These are phyloP conservation scores for Malania oleifera DNA, from an alignment of 164 flowering plant genomes.

Conservation along the genomic window DNA sequence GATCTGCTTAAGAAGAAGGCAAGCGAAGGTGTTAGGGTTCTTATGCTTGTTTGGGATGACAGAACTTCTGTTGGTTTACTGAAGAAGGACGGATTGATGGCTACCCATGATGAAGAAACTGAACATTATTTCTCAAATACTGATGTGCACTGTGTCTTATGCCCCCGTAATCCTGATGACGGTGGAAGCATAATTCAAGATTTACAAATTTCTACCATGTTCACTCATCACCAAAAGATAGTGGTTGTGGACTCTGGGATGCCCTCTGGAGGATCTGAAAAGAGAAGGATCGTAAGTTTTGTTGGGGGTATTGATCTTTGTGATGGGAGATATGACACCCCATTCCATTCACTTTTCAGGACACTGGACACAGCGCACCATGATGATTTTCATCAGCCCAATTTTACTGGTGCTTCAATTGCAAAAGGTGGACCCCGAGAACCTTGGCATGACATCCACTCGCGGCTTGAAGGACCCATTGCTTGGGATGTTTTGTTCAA, in stretches of 20 bases:
- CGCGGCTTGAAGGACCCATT: slow-evolving; percentile 59
- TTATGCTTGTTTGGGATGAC: slow-evolving; percentile 73
- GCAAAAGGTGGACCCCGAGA: slow-evolving; percentile 61
- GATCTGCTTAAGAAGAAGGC: slow-evolving; percentile 63
- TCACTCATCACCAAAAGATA: slow-evolving; percentile 66
- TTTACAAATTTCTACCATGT: slow-evolving; percentile 51
- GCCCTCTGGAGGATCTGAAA: slow-evolving; percentile 39
- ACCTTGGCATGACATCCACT: slow-evolving; percentile 75
- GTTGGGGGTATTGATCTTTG: slow-evolving; percentile 61
- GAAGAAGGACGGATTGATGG: slow-evolving; percentile 72
- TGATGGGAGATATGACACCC: slow-evolving; percentile 54
- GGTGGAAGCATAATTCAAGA: slow-evolving; percentile 60
- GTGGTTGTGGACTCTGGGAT: slow-evolving; percentile 47
- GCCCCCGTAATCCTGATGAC: slow-evolving; percentile 63
- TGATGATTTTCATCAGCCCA: slow-evolving; percentile 66
- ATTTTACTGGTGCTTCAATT: slow-evolving; percentile 44
- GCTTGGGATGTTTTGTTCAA: slow-evolving; percentile 70
- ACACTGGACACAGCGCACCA: slow-evolving; percentile 60
- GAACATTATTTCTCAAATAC: slow-evolving; percentile 38
- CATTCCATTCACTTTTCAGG: slow-evolving; percentile 58
- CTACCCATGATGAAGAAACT: slow-evolving; percentile 75
- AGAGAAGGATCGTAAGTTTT: slow-evolving; percentile 54
- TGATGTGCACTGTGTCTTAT: slow-evolving; percentile 60
- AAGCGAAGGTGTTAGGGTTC: slow-evolving; percentile 60
- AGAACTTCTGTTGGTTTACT: slow-evolving; percentile 51